Percentiles rank a stretch among this genome's conserved stretches.
These are phyloP conservation scores for Aureobasidium sp. DNA, from an alignment of 2,329 filamentous ascomycete species.

Conservation along the genomic window DNA sequence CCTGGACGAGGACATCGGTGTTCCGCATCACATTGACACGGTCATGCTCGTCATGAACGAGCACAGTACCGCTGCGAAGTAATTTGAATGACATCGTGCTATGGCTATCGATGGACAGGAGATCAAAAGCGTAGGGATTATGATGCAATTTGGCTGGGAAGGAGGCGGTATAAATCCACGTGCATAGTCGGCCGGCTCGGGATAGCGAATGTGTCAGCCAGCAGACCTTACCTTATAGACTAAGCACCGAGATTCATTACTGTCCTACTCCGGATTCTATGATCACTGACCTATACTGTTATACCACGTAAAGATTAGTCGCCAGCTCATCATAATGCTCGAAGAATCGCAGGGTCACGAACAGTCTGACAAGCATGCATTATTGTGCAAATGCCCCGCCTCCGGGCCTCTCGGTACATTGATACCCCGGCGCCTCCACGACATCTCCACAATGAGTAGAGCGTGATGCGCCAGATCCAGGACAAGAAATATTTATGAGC, in stretches of 20 bases:
- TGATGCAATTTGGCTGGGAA: neutral
- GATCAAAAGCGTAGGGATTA: neutral
- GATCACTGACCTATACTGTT: neutral
- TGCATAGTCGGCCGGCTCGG: neutral
- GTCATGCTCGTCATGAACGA: neutral
- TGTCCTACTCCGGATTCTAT: neutral
- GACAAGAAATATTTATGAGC: slow-evolving; percentile 2
- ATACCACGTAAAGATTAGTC: neutral
- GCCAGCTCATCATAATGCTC: neutral
- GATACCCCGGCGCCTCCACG: neutral
- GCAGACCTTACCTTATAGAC: neutral
- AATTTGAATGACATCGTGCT: neutral
- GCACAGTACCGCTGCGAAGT: neutral
- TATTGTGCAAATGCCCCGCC: neutral
- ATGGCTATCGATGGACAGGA: neutral
- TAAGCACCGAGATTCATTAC: neutral
- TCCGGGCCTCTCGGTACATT: neutral
- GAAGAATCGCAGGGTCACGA: neutral
- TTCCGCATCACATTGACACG: neutral
- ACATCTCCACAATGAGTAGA: neutral
- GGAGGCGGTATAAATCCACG: neutral
- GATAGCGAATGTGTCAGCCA: neutral
- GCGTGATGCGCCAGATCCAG: neutral
- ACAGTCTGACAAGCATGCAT: neutral
- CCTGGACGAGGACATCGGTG: neutral